Conservation (phyloP, 306 rosid species). For the Medicago lupulina region DNA sequence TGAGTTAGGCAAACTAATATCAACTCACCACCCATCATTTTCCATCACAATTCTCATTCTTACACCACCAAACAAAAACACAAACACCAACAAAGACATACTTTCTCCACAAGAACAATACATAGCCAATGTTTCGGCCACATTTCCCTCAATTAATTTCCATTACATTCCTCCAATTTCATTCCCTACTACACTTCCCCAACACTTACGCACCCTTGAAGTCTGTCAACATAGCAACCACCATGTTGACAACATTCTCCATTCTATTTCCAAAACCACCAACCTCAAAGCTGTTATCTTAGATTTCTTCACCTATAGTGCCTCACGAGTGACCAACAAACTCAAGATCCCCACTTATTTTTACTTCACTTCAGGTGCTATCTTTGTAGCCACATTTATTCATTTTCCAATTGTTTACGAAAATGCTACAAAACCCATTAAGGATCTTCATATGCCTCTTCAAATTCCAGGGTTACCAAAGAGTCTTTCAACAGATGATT, state of each 20-base stretch:
- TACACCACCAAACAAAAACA: neutral
- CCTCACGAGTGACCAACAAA: slow-evolving; percentile 21
- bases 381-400: neutral
- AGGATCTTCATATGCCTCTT: slow-evolving; percentile 1
- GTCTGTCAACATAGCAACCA: slow-evolving; percentile 5
- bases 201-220: neutral
- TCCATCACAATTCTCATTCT: slow-evolving; percentile 4
- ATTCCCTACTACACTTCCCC: neutral
- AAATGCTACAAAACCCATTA: neutral
- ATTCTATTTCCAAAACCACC: slow-evolving; percentile 1
- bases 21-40: neutral
- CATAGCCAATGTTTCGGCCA: neutral
- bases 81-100: neutral
- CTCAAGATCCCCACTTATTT: neutral
- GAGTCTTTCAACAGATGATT: slow-evolving; percentile 1
- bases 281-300: slow-evolving; percentile 50
- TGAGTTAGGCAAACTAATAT: slow-evolving; percentile 3
- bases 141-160: slow-evolving; percentile 21
- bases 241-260: slow-evolving; percentile 9
- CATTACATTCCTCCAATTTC: slow-evolving; percentile 33
- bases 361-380: neutral
- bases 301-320: slow-evolving; percentile 48
- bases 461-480: neutral
- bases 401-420: neutral
- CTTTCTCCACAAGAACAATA: neutral